These are phyloP conservation scores for Aethionema arabicum DNA, from an alignment of 345 rosid species.

Conservation along the genomic window DNA sequence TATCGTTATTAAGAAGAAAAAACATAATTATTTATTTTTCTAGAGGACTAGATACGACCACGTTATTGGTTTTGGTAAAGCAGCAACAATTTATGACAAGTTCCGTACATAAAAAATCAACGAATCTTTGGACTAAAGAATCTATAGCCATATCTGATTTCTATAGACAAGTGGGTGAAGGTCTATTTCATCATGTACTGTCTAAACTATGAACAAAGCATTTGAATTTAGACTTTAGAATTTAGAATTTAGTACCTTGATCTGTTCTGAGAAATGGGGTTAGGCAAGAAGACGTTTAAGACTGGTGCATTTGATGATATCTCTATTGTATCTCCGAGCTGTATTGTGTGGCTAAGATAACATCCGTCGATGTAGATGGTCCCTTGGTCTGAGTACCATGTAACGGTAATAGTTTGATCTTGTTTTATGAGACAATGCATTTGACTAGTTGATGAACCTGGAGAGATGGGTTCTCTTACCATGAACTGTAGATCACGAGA, in stretches of 20 bases:
- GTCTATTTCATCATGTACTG: conserved; percentile 14
- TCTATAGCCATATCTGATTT: conserved; percentile 7
- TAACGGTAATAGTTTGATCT: conserved; percentile 50
- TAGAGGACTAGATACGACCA: conserved; percentile 32
- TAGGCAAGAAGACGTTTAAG: conserved; percentile 65
- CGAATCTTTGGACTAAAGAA: conserved; percentile 31
- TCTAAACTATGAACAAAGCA: conserved; percentile 18
- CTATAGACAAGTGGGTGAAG: conserved; percentile 26
- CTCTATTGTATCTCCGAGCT: conserved; percentile 56
- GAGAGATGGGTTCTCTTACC: conserved; percentile 89
- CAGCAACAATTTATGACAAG: conserved; percentile 1
- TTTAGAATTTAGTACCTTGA: conserved; percentile 29
- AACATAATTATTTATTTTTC: not conserved
- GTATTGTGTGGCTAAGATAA: conserved; percentile 48
- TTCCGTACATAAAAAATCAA: conserved; percentile 14
- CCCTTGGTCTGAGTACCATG: conserved; percentile 71
- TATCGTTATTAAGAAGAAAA: conserved; percentile 8
- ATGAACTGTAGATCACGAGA: conserved; percentile 72
- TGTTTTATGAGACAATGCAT: conserved; percentile 68
- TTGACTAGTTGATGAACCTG: conserved; percentile 40
- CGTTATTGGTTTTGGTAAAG: conserved; percentile 29
- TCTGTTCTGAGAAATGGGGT: conserved; percentile 20
- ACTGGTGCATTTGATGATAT: conserved; percentile 66
- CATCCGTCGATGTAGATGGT: conserved; percentile 74
- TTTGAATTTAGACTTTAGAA: no score